Base-by-base conservation (phyloP, 192 early-diverging fungal species). In the Funneliformis mosseae region DNA sequence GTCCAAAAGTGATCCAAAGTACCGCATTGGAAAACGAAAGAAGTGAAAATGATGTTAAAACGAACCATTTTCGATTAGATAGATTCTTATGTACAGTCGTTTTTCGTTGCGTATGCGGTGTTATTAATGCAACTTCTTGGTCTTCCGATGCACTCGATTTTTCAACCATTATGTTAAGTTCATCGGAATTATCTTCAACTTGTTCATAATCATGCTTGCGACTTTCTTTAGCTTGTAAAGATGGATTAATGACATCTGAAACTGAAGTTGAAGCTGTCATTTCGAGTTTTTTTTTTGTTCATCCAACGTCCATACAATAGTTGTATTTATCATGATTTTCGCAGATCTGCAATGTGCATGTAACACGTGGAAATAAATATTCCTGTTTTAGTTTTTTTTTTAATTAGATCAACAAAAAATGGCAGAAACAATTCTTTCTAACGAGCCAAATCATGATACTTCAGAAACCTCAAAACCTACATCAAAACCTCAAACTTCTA, bases 1-100 rank as follows among this genome's bases (percentile, higher is more conserved):
- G 86, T 11, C 84, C 81, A 74, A 87, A 87, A 9, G 86, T 84
- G 16, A 87, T 85, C 86, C 86, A 87, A 72, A 86, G 76, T 55
- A 82, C 66, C 8, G 83, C 83, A 46, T 64, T 84, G 28, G 83
- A 80, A 60, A 87, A 85, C 1, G 83, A 83, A 50, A 86, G 79
- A 1, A 83, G 27, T 7, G 83, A 87, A 72, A 87, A 85, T 55
- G 50, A 21, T 55, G 50, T 16, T 21, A 55, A n/a, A 21, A 55
- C 50, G 21, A 55, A 21, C 50, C 50, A 55, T 55, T 18, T 55
- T n/a, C 50, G 50, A 6, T 55, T 55, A 21, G 50, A 55, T 21
- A 5, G 9, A 45, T 10, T 45, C 9, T 45, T 45, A 45, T 45
- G 16, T 21, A 21, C 21, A 55, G 16, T 16, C 18, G 18, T 55